phyloP scores from a whole-genome alignment of 176 grass and related monocot genomes.

The Bonia amplexicaulis region DNA sequence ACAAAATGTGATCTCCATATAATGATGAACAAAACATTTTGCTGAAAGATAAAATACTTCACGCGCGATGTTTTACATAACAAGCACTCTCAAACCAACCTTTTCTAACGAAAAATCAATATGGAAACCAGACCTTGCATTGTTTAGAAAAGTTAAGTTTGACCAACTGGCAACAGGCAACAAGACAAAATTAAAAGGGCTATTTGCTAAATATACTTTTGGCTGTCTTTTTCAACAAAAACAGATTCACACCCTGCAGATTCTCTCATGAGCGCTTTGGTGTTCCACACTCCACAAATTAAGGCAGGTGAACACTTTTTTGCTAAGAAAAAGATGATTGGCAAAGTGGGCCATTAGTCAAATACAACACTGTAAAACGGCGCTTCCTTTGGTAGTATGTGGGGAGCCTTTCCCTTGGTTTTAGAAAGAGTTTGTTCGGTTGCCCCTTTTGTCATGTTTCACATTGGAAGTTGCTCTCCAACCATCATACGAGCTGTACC shows the following conservation, averaged over 20 bases:
- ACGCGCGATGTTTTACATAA: background rate
- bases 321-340: conserved; percentile 35
- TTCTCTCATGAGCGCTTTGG: conserved; percentile 36
- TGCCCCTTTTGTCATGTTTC: conserved; percentile 46
- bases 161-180: conserved; percentile 25
- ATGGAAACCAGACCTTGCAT: conserved; percentile 16
- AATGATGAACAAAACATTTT: background rate
- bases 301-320: conserved; percentile 37
- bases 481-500: conserved; percentile 17
- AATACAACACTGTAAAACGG: conserved; percentile 51
- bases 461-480: conserved; percentile 30
- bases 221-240: conserved; percentile 32
- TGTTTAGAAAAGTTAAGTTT: conserved; percentile 32
- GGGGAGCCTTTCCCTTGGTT: conserved; percentile 46
- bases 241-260: conserved; percentile 38
- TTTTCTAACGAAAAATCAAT: conserved; percentile 18
- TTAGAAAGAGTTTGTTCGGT: conserved; percentile 51
- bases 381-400: conserved; percentile 40
- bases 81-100: background rate
- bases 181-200: conserved; percentile 30
- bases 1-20: background rate
- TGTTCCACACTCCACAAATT: conserved; percentile 33
- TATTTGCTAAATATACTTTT: conserved; percentile 37
- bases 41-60: background rate
- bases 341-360: conserved; percentile 56